Evolutionary conservation across 1,284 basidiomycete genomes (phyloP), one percentile per base, ranked within the genome.

Genomic region (Cerioporus squamosus): DNA sequence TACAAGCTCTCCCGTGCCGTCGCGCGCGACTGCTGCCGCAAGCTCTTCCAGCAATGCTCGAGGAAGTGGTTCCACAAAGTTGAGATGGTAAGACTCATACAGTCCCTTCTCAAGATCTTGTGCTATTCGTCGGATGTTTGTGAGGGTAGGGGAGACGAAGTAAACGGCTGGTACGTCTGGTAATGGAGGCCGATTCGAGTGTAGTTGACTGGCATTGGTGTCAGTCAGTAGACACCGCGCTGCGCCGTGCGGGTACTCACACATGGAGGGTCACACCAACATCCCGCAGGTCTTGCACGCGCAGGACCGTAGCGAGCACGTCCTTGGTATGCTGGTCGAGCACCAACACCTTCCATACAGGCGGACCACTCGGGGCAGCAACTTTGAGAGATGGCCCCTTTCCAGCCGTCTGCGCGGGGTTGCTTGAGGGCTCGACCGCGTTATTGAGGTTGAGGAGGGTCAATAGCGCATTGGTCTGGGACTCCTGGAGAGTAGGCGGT

Each of bases 91-190:
- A 0, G 93, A 88, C 68, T 97, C 95, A 72, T 99, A 99, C 33
- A 99, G 81, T 20, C 83, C 81, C 66, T 93, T 92, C 71, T 90
- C 88, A 36, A 98, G 83, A 72, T 95, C 94, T 68, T 94, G 88
- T 15, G 93, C 90, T 79, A 98, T 96, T 55, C 97, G 84, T 59
- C 86, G 83, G 63, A 99, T 84, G 72, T 98, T 99, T 52, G 81
- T 78, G 10, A 93, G 78, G 0, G 94, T 97, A 0, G 97, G 97
- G 0, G 94, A 87, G 49, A 99, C 92, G 73, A 99, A 97, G 79
- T 99, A 99, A 29, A 99, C 86, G 0, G 97, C 96, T 7, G 97
- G 97, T 0, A 99, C 97, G 72, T 99, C 97, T 2, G 93, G 86
- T 39, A 99, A 77, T 12, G 95, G 84, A 17, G 97, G 97, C 55